These are phyloP conservation scores for Pseudogymnoascus sp. DNA, from an alignment of 2,329 filamentous ascomycete species.

Conservation along the genomic window DNA sequence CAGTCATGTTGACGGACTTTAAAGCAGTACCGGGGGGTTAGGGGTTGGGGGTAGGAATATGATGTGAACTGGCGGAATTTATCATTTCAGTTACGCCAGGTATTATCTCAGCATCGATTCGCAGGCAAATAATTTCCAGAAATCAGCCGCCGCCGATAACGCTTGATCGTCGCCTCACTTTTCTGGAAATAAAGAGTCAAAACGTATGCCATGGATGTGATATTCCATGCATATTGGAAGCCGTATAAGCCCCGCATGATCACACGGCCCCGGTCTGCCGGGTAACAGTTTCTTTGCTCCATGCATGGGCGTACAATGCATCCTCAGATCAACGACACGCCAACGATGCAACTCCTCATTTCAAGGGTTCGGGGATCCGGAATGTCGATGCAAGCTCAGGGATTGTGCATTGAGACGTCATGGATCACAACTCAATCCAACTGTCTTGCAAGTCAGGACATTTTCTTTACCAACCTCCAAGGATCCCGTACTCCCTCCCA, in stretches of 20 bases:
- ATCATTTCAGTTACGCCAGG: background rate
- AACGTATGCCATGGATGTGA: background rate
- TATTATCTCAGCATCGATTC: slow-evolving; percentile 1
- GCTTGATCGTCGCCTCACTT: background rate
- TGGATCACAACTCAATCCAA: slow-evolving; percentile 4
- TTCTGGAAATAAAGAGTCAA: background rate
- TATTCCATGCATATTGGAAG: slow-evolving; percentile 4
- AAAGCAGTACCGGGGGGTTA: background rate
- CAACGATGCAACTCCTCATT: background rate
- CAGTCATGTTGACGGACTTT: background rate
- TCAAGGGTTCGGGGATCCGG: background rate
- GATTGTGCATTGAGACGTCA: background rate
- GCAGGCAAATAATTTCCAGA: background rate
- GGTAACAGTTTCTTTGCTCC: background rate
- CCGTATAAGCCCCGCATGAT: background rate
- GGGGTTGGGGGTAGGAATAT: background rate
- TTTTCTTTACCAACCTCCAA: background rate
- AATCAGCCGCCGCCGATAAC: background rate
- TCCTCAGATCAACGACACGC: background rate
- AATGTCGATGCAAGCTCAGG: background rate
- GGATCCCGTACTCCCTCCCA: background rate
- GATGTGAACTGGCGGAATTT: background rate
- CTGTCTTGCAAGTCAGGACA: background rate
- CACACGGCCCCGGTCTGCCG: background rate
- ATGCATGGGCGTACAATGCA: background rate